These are phyloP conservation scores for Aeminium ludgeri DNA, from an alignment of 495 filamentous ascomycete species.

Conservation along the genomic window DNA sequence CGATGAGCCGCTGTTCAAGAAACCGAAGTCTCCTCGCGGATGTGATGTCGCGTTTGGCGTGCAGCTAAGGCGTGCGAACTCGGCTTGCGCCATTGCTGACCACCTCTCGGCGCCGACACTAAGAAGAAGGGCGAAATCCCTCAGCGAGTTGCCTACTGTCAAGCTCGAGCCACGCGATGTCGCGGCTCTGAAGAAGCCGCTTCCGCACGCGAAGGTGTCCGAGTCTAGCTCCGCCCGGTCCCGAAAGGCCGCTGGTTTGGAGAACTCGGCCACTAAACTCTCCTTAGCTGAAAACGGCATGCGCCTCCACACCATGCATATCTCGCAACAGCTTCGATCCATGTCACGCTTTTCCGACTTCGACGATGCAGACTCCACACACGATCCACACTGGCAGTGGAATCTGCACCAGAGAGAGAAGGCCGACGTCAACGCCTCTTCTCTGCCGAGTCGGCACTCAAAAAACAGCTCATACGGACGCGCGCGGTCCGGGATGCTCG, in stretches of 20 bases:
- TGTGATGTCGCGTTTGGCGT: too few species aligned
- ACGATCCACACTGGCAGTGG: conserved; percentile 3
- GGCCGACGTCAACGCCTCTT: conserved; percentile 1
- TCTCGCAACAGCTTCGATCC: conserved; percentile 13
- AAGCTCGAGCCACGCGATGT: too few species aligned
- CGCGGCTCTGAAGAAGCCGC: too few species aligned
- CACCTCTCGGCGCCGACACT: too few species aligned
- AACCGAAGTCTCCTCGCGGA: too few species aligned
- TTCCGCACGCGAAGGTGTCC: too few species aligned
- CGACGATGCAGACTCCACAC: neutral
- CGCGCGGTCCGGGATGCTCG: too few species aligned
- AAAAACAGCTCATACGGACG: neutral
- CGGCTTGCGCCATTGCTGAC: too few species aligned
- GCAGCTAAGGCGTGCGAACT: too few species aligned
- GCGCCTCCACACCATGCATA: conserved; percentile 11
- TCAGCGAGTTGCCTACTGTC: too few species aligned
- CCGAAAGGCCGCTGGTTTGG: neutral
- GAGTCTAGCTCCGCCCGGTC: neutral
- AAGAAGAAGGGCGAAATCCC: too few species aligned
- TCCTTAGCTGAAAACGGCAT: neutral
- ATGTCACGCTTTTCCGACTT: conserved; percentile 10
- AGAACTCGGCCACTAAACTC: neutral
- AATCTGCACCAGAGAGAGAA: conserved; percentile 9
- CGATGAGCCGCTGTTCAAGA: too few species aligned
- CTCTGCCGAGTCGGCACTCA: neutral